Base-by-base conservation (phyloP, 106 monocot genomes). In the Allium fistulosum region DNA sequence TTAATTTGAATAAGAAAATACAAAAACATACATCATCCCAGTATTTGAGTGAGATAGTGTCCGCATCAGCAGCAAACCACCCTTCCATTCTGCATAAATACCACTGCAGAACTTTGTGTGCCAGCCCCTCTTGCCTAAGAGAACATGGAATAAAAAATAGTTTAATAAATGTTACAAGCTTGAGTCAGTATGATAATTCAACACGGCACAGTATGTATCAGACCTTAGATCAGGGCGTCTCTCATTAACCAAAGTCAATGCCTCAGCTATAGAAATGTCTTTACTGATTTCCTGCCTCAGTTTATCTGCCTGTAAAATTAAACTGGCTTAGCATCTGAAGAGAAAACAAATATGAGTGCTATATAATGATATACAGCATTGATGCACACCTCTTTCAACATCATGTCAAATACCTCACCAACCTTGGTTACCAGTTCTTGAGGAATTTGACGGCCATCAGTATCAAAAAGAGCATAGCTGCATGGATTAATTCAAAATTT, bases 41-140 rank as follows among this genome's bases (percentile, higher is more conserved):
- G 52, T 67, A 69, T 80, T 87, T 88, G 27, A 93, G 51, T 10
- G 99, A 93, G 53, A 99, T 90, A 26, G 65, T 76, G 61, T 93
- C 87, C 64, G 99, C 83, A 76, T 99, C 99, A 63, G 93, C 79
- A 75, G 99, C 93, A 83, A 93, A 99, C 99, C 99, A 99, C 10
- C 99, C 99, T 82, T 99, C 99, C 87, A 99, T 90, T 27, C 99
- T 81, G 74, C 99, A 99, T 57, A 99, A 63, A 67, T 99, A 99
- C 99, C 99, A 99, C 15, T 93, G 90, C 27, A 99, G 80, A 37
- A 99, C 99, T 51, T 90, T 81, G 60, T 82, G 49, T 6, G 84
- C 84, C 67, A 93, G 79, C 15, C 90, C 99, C 78, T 93, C 90
- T 69, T 80, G 81, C 73, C 92, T 92, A 5, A 37, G 76, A 18